These are phyloP conservation scores for Solanum medicagineum DNA, from an alignment of 257 asterid genomes.

Conservation along the genomic window DNA sequence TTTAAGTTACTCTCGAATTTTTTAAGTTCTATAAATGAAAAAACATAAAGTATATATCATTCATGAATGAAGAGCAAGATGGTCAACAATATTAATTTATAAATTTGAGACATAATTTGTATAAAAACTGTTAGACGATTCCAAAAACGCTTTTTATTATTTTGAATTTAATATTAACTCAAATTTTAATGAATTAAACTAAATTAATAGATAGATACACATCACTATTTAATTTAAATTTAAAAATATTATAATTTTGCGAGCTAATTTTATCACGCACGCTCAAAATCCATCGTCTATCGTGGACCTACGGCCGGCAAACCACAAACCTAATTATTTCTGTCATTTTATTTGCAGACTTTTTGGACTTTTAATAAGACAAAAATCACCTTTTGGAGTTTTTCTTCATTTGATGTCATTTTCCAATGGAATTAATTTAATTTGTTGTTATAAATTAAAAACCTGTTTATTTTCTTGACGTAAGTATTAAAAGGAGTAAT, in stretches of 20 bases:
- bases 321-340: not conserved
- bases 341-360: not conserved
- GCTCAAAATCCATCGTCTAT: not conserved
- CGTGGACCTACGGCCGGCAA: not conserved
- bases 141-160: not conserved
- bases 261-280: not conserved
- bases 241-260: not conserved
- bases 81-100: not conserved
- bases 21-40: not conserved
- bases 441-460: not conserved
- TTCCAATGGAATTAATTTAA: not conserved
- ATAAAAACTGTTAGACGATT: not conserved
- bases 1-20: not conserved
- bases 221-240: not conserved
- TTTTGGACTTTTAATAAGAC: not conserved
- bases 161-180: too few species aligned
- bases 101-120: not conserved
- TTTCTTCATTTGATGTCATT: not conserved
- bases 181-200: too few species aligned
- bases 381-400: not conserved
- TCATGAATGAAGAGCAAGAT: not conserved
- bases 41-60: not conserved
- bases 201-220: not conserved
- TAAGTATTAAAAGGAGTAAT: not conserved
- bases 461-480: not conserved